These are phyloP conservation scores for Fusarium globosum DNA, from an alignment of 2,329 filamentous ascomycete genomes.

Conservation along the genomic window DNA sequence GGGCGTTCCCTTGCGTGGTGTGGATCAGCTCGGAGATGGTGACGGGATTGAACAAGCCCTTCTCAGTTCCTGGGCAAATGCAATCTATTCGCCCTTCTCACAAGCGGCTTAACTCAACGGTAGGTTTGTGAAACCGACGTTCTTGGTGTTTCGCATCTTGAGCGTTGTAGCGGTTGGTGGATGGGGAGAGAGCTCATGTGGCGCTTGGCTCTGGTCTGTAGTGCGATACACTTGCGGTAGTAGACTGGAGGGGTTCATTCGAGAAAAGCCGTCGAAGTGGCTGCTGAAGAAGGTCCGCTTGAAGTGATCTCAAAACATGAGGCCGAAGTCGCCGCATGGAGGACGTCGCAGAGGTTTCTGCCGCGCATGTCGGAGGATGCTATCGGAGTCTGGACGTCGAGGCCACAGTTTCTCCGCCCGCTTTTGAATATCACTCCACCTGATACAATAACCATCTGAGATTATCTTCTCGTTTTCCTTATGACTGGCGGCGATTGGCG, in stretches of 20 bases:
- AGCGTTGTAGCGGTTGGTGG: not conserved
- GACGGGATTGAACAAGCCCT: not conserved
- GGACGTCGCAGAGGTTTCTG: accelerated
- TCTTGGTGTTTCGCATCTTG: accelerated
- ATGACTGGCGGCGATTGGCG: conserved; percentile 67
- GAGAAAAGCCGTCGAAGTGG: too few relatives aligned
- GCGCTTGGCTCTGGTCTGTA: not conserved
- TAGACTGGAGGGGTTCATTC: not conserved
- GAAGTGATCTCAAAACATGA: not conserved
- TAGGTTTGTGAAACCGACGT: accelerated
- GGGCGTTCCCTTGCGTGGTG: not conserved
- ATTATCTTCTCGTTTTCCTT: conserved; percentile 36
- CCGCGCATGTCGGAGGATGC: accelerated
- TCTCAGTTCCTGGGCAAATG: not conserved
- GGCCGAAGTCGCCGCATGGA: not conserved
- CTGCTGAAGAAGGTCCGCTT: not conserved
- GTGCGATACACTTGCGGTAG: not conserved
- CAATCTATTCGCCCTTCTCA: too few relatives aligned
- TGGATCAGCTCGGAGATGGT: not conserved
- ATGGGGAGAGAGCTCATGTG: not conserved
- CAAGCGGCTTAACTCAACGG: accelerated
- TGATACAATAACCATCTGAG: not conserved
- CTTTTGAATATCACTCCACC: not conserved
- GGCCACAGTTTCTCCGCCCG: too few relatives aligned
- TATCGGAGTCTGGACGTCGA: too few relatives aligned